Conservation (phyloP, 1,284 basidiomycete genomes). For the Irpex sp. region DNA sequence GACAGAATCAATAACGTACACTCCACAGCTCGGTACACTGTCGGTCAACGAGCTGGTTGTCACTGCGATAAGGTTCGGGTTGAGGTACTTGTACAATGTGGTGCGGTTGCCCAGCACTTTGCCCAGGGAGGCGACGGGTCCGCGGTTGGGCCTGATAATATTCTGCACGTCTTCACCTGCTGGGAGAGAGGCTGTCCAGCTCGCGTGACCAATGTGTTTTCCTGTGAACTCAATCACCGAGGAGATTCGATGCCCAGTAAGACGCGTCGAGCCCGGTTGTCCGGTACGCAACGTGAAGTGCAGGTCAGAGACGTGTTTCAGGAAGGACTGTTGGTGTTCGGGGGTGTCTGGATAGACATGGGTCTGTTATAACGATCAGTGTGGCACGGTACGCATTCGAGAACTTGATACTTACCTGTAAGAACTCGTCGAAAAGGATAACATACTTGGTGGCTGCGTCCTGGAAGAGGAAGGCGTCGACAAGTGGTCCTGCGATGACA, state of each 20-base stretch:
- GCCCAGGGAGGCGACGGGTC: constrained; percentile 73
- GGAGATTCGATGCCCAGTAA: constrained; percentile 56
- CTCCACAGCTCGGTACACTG: constrained; percentile 41
- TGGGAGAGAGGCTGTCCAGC: constrained; percentile 64
- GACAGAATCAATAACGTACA: constrained; percentile 77
- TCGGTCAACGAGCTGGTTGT: constrained; percentile 44
- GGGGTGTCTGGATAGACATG: constrained; percentile 63
- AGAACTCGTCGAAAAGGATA: constrained; percentile 63
- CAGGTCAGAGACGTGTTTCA: constrained; percentile 37
- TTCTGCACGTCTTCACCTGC: constrained; percentile 48
- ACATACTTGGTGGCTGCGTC: constrained; percentile 43
- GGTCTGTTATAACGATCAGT: constrained; percentile 34
- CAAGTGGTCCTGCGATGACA: constrained; percentile 51
- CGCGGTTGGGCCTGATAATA: constrained; percentile 44
- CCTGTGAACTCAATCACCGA: constrained; percentile 40
- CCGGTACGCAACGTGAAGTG: constrained; percentile 55
- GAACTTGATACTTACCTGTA: constrained; percentile 42
- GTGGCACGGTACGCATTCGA: neutral
- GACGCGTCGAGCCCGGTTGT: constrained; percentile 34
- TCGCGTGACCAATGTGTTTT: constrained; percentile 50
- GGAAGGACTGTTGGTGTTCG: constrained; percentile 38
- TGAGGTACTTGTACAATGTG: constrained; percentile 94
- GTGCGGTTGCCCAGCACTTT: constrained; percentile 84
- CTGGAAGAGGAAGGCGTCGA: constrained; percentile 55
- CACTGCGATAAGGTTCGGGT: constrained; percentile 74